phyloP scores from a whole-genome alignment of 176 grass and related monocot species.

The Poa pratensis region DNA sequence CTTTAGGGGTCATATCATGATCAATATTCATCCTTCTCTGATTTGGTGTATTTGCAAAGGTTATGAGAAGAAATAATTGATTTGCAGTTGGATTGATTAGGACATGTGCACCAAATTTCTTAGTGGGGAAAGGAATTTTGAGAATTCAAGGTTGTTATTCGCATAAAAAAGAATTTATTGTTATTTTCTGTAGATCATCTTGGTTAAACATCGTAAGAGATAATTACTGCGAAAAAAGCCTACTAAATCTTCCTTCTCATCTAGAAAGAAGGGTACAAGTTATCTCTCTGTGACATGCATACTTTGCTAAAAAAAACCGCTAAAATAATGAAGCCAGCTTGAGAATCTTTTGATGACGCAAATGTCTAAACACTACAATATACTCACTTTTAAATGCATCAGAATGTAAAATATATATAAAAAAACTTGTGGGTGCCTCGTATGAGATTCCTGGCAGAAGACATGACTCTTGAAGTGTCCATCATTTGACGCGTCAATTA shows the following conservation, averaged over 20 bases:
- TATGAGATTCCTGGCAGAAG: background rate
- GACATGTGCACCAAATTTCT: background rate
- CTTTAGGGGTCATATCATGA: background rate
- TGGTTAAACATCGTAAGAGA: background rate
- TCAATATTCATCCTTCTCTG: background rate
- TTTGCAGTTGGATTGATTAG: background rate
- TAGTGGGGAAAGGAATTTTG: background rate
- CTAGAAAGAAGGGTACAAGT: background rate
- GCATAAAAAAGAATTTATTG: too few species aligned
- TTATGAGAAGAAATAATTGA: background rate
- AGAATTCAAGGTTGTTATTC: background rate
- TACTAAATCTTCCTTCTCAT: background rate
- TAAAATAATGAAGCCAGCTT: background rate
- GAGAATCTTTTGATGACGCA: background rate
- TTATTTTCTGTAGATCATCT: background rate
- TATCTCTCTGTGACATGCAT: background rate
- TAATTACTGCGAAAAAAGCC: background rate
- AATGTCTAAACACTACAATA: background rate
- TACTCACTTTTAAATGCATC: background rate
- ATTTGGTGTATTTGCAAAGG: background rate
- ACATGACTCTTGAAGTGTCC: background rate
- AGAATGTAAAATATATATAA: background rate
- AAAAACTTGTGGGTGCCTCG: background rate
- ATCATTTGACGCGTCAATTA: background rate
- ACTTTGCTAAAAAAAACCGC: background rate